Evolutionary conservation across 441 rosid species (phyloP).

Genomic region (Raphanus hybrid): DNA sequence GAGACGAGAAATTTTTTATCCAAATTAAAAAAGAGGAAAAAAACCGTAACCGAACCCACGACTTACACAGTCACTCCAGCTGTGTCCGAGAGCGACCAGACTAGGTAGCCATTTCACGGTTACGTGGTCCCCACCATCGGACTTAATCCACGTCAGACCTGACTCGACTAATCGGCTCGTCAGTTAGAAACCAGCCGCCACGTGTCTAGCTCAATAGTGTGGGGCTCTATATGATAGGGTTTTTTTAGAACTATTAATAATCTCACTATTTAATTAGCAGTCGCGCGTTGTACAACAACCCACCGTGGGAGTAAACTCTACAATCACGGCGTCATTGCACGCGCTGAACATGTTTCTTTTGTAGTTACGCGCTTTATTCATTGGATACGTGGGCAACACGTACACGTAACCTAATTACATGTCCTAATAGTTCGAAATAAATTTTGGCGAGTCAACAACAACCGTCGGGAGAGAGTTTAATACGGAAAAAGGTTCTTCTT

Average conservation of each 20-base stretch:
- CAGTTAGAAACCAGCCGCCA: constrained; percentile 46
- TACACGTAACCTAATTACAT: constrained; percentile 2
- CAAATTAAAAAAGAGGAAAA: not conserved
- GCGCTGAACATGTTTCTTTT: not conserved
- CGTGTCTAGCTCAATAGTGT: constrained; percentile 46
- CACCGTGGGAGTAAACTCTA: constrained; percentile 16
- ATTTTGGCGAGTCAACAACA: constrained; percentile 36
- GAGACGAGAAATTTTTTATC: constrained; percentile 16
- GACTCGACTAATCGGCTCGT: constrained; percentile 49
- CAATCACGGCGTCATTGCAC: constrained; percentile 18
- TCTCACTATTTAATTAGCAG: constrained; percentile 21
- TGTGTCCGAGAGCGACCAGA: constrained; percentile 61
- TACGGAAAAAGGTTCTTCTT: constrained; percentile 4
- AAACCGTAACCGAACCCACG: constrained; percentile 57
- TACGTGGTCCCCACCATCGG: constrained; percentile 43
- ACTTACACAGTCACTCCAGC: constrained; percentile 42
- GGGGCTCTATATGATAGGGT: constrained; percentile 37
- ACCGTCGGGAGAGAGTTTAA: constrained; percentile 25
- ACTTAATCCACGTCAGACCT: constrained; percentile 59
- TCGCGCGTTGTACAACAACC: constrained; percentile 31
- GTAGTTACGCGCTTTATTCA: not conserved
- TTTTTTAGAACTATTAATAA: constrained; percentile 22
- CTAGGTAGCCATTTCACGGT: constrained; percentile 28
- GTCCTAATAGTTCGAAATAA: not conserved
- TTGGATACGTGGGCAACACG: constrained; percentile 13